Evolutionary conservation across 2,329 filamentous ascomycete genomes (phyloP).

Genomic region (Coniochaeta sp.): DNA sequence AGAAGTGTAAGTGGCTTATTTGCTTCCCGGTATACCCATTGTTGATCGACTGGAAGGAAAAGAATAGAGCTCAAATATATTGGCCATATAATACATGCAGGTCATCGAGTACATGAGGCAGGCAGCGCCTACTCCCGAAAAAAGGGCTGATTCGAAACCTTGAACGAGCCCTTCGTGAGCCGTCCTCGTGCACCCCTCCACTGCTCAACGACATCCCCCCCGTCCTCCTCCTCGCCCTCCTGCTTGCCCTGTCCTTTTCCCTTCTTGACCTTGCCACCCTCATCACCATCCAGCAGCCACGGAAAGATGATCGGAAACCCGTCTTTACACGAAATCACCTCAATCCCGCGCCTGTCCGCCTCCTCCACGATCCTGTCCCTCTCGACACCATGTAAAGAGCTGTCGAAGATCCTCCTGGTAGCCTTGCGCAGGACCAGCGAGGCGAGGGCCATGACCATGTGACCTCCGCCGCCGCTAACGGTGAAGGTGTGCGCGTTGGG

Average conservation of each 20-base stretch:
- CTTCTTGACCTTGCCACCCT: background rate
- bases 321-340: background rate
- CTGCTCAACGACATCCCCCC: background rate
- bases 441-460: background rate
- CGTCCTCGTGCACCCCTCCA: background rate
- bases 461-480: too few relatives aligned
- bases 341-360: background rate
- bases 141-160: background rate
- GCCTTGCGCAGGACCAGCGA: background rate
- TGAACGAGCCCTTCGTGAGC: background rate
- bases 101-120: too few relatives aligned
- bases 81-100: too few relatives aligned
- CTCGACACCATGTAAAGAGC: background rate
- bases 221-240: too few relatives aligned
- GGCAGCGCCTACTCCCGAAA: background rate
- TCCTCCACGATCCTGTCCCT: background rate
- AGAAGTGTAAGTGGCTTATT: too few relatives aligned
- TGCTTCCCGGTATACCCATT: too few relatives aligned
- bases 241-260: background rate
- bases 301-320: constrained; percentile 10
- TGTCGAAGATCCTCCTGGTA: background rate
- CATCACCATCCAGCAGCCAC: background rate
- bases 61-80: too few relatives aligned
- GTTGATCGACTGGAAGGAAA: too few relatives aligned
- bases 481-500: background rate